Evolutionary conservation across 2,329 filamentous ascomycete genomes (phyloP), one percentile per base, ranked within the genome.

Genomic region (Tothia fuscella): DNA sequence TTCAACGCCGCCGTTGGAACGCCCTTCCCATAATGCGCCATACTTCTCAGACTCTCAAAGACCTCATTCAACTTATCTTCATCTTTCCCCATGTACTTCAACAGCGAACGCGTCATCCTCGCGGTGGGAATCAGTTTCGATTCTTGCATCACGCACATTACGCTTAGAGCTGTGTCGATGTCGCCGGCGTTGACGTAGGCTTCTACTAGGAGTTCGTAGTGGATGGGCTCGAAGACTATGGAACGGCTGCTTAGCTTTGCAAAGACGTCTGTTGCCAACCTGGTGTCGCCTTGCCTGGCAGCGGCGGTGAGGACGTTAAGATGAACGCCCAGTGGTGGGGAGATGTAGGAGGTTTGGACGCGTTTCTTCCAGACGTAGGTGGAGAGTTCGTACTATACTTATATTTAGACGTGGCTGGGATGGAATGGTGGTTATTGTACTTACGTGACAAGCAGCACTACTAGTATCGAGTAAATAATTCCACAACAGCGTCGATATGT

Each of bases 161-260:
- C 70, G 30, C 74, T 72, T 26, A 94, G 68, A 0, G 82, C 81
- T 20, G 76, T 74, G 19, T 64, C 60, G 6, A 89, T 53, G 48
- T 91, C 76, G 2, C 69, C 66, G 3, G 65, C 63, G 13, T 59
- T 58, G 9, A 76, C 66, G 53, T 93, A 85, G 3, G 81, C 72
- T 44, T 84, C 77, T 5, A 88, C 65, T 21, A 95, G 69, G 21
- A 80, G 71, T 57, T 93, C 86, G 59, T 91, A 93, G 55, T 95
- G 85, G 47, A 81, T 70, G 5, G 71, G 60, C 6, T 70, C 65
- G 28, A 87, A 66, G 30, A 71, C 67, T 2, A 72, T 70, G 10
- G 25, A 26, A 19, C 76, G 70, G 6, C 71, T 65, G 4, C 71
- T 69, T 14, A 89, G 68, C 40, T 78, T 62, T 19, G 77, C 70